Evolutionary conservation across 1,139 yeast genomes (phyloP).

Genomic region (Candida sp.): DNA sequence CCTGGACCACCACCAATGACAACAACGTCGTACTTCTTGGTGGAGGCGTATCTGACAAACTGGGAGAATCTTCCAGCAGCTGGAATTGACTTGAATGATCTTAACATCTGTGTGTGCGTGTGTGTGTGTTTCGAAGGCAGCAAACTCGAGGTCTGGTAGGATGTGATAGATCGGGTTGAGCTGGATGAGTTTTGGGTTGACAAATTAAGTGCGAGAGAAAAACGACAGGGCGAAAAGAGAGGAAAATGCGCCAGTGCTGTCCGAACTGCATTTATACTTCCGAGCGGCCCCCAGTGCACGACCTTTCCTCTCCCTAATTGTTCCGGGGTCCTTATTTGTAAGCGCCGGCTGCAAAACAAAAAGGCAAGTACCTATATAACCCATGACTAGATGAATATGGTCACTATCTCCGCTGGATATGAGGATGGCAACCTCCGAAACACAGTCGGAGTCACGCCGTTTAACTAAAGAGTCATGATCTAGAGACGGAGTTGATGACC

Average conservation of each 20-base stretch:
- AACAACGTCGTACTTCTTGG: constrained; percentile 83
- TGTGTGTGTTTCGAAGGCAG: neutral
- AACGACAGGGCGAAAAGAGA: neutral
- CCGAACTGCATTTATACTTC: constrained; percentile 2
- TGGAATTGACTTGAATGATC: constrained; percentile 14
- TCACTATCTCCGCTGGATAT: no score
- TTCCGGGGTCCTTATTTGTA: neutral
- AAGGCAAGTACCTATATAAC: neutral
- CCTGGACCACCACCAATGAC: constrained; percentile 99
- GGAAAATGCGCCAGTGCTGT: neutral
- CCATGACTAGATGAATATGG: no score
- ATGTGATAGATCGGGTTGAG: neutral
- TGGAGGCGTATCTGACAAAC: constrained; percentile 43
- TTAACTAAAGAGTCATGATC: no score
- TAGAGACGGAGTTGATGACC: no score
- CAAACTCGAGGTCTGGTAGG: neutral
- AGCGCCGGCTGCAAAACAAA: neutral
- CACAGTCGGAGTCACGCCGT: no score
- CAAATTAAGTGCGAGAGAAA: constrained; percentile 2
- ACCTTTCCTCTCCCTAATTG: neutral
- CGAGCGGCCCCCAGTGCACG: neutral
- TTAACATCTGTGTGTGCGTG: constrained; percentile 13
- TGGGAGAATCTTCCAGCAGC: constrained; percentile 17
- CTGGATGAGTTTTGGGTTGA: constrained; percentile 2
- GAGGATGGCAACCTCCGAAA: no score